These are phyloP conservation scores for Irpex sp. DNA, from an alignment of 1,284 basidiomycete genomes.

Conservation along the genomic window DNA sequence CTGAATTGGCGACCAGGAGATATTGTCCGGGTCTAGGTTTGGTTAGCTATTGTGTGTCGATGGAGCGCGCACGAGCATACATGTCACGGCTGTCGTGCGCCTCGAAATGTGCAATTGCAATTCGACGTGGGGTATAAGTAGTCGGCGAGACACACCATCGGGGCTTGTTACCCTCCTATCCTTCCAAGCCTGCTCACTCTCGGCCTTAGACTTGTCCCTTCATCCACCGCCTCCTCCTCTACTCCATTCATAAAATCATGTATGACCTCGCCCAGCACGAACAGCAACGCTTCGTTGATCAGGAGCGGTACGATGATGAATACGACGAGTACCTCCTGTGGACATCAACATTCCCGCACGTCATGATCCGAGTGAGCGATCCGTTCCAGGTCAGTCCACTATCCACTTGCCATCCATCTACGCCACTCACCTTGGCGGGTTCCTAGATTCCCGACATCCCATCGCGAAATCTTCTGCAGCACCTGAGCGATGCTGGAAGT, in stretches of 20 bases:
- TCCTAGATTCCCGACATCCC: not conserved
- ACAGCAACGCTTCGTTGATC: not conserved
- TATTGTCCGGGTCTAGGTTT: not conserved
- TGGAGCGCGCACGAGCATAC: not conserved
- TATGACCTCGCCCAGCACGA: not conserved
- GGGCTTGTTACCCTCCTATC: not conserved
- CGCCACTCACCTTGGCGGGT: not conserved
- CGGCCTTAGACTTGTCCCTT: not conserved
- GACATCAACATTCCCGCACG: not conserved
- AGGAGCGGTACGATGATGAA: conserved; percentile 4
- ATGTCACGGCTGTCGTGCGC: not conserved
- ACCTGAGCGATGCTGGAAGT: not conserved
- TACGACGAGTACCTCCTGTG: conserved; percentile 11
- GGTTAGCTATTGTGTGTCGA: not conserved
- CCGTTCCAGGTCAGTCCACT: not conserved
- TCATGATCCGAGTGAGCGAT: not conserved
- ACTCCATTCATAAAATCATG: not conserved
- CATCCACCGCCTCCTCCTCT: not conserved
- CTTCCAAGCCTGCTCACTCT: not conserved
- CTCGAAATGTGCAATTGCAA: not conserved
- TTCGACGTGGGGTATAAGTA: not conserved
- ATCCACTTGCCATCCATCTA: not conserved
- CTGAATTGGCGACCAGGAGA: not conserved
- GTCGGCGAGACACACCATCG: not conserved
- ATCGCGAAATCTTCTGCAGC: not conserved